A percentile compares a stretch with the other conserved stretches of the same genome.
Evolutionary conservation across 2,329 filamentous ascomycete genomes (phyloP).

Genomic region (Neofusicoccum ribis): DNA sequence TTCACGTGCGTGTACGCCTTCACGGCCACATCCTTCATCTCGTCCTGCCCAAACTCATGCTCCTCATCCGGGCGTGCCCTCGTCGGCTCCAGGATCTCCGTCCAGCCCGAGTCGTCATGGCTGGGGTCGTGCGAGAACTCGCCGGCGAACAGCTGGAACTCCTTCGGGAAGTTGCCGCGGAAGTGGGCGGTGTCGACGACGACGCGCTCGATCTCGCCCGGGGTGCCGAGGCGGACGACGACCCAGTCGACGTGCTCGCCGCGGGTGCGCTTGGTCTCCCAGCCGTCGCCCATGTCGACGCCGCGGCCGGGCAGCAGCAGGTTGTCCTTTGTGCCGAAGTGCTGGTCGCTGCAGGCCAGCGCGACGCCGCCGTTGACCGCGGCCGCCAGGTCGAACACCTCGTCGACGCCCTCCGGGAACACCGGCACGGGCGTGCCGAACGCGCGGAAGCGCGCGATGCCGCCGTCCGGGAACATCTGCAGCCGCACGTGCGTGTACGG

Average conservation of each 20-base stretch:
- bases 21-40: constrained; percentile 52
- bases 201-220: constrained; percentile 64
- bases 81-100: constrained; percentile 64
- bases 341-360: constrained; percentile 75
- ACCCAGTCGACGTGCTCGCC: constrained; percentile 77
- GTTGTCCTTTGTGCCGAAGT: constrained; percentile 81
- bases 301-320: constrained; percentile 75
- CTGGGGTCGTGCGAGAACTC: constrained; percentile 59
- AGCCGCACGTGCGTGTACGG: constrained; percentile 77
- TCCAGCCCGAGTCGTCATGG: constrained; percentile 62
- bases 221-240: constrained; percentile 71
- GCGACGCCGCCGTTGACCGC: constrained; percentile 78
- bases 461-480: constrained; percentile 84
- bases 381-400: constrained; percentile 73
- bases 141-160: constrained; percentile 65
- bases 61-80: constrained; percentile 73
- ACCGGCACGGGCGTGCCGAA: constrained; percentile 76
- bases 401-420: constrained; percentile 65
- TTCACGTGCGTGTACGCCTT: constrained; percentile 78
- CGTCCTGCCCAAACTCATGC: constrained; percentile 59
- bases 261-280: constrained; percentile 78
- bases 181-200: constrained; percentile 82
- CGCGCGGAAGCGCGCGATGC: constrained; percentile 76
- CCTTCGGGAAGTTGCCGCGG: constrained; percentile 79
- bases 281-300: constrained; percentile 84